Evolutionary conservation across 345 rosid species (phyloP).

Genomic region (Eucalyptus rudis): DNA sequence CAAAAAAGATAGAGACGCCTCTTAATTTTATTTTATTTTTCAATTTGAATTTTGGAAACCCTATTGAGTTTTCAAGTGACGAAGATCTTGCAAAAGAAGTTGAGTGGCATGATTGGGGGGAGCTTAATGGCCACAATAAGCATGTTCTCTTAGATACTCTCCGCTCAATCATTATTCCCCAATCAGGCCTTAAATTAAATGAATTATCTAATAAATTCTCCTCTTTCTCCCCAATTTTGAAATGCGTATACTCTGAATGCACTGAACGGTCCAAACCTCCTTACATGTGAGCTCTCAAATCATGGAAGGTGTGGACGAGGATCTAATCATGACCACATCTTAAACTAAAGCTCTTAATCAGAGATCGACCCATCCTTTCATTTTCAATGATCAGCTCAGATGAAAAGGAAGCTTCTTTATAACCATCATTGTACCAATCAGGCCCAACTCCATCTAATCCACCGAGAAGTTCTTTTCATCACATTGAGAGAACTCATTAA

Average conservation of each 20-base stretch:
- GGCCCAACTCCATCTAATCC: not conserved
- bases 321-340: slow-evolving; percentile 13
- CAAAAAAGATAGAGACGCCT: not conserved
- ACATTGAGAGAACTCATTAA: not conserved
- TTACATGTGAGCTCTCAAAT: slow-evolving; percentile 14
- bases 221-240: not conserved
- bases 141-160: slow-evolving; percentile 37
- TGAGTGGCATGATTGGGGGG: slow-evolving; percentile 13
- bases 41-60: not conserved
- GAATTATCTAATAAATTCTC: not conserved
- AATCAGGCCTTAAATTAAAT: not conserved
- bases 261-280: not conserved
- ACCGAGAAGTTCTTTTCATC: not conserved
- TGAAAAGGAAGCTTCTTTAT: not conserved
- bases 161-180: slow-evolving; percentile 14
- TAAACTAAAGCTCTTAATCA: not conserved
- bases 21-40: not conserved
- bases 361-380: not conserved
- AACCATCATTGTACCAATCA: not conserved
- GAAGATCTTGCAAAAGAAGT: not conserved
- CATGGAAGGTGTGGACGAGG: slow-evolving; percentile 3
- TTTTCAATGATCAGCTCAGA: not conserved
- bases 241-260: not conserved
- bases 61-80: not conserved
- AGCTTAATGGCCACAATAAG: slow-evolving; percentile 18